These are phyloP conservation scores for Kalmusia sp. DNA, from an alignment of 2,329 filamentous ascomycete species.

Conservation along the genomic window DNA sequence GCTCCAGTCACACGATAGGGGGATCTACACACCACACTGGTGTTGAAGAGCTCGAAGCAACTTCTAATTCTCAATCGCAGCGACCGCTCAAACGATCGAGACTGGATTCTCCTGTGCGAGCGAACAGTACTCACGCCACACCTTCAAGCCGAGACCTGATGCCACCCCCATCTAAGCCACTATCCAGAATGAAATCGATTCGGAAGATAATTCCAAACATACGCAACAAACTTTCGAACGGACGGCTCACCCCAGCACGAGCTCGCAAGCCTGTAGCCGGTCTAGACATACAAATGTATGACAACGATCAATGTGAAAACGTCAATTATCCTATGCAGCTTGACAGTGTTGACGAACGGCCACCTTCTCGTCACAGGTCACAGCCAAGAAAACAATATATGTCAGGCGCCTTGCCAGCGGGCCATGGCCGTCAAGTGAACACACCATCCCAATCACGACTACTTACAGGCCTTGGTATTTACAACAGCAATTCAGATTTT, in stretches of 20 bases:
- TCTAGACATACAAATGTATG: constrained; percentile 21
- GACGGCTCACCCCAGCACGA: constrained; percentile 10
- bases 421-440: constrained; percentile 3
- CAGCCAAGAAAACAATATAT: constrained; percentile 25
- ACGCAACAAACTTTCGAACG: constrained; percentile 29
- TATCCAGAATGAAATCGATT: constrained; percentile 35
- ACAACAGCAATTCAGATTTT: constrained; percentile 18
- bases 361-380: constrained; percentile 3
- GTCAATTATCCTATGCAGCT: neutral
- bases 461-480: constrained; percentile 8
- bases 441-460: constrained; percentile 9
- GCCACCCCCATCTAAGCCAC: constrained; percentile 45
- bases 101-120: constrained; percentile 34
- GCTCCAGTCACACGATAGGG: constrained; percentile 34
- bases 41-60: constrained; percentile 8
- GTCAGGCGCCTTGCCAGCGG: constrained; percentile 32
- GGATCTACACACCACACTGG: constrained; percentile 26
- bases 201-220: constrained; percentile 31
- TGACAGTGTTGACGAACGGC: neutral
- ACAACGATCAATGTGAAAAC: constrained; percentile 17
- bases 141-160: constrained; percentile 43
- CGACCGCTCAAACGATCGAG: constrained; percentile 42
- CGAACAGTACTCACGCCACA: constrained; percentile 19
- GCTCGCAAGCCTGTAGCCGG: neutral
- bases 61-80: constrained; percentile 18